phyloP scores from a whole-genome alignment of 495 filamentous ascomycete genomes.

The Cercophora sp. region DNA sequence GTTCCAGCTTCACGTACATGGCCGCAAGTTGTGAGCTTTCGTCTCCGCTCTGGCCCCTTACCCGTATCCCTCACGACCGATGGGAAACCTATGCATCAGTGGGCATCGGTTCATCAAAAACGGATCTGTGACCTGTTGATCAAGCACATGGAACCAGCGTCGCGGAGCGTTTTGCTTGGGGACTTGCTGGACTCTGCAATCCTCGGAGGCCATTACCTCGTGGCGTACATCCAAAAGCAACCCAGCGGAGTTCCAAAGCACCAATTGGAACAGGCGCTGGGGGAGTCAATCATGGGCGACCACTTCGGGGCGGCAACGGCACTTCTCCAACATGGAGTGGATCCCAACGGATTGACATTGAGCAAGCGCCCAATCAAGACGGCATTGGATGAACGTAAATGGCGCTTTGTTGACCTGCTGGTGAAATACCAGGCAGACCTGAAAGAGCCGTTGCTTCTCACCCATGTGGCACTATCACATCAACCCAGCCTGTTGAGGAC shows the following conservation, averaged over 20 bases:
- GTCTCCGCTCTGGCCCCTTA: too few relatives aligned
- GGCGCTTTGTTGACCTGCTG: background rate
- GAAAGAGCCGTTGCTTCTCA: background rate
- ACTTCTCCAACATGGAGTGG: background rate
- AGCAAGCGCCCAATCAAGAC: background rate
- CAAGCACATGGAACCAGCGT: background rate
- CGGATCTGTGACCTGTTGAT: background rate
- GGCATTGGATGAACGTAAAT: background rate
- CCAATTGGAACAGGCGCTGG: background rate
- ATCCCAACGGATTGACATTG: background rate
- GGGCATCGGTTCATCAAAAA: background rate
- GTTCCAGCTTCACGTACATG: too few relatives aligned
- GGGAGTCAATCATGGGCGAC: background rate
- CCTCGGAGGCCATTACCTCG: background rate
- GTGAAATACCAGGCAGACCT: background rate
- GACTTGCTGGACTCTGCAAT: background rate
- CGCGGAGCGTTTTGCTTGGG: slow-evolving; percentile 1
- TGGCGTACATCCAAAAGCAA: background rate
- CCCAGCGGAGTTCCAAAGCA: background rate
- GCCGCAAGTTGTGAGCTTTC: too few relatives aligned
- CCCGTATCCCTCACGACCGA: too few relatives aligned
- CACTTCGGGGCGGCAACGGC: background rate
- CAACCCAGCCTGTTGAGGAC: background rate
- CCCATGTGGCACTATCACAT: background rate
- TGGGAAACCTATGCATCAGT: slow-evolving; percentile 1